Evolutionary conservation across 1,139 yeast genomes (phyloP).

Genomic region (Scheffersomyces parashehatae): DNA sequence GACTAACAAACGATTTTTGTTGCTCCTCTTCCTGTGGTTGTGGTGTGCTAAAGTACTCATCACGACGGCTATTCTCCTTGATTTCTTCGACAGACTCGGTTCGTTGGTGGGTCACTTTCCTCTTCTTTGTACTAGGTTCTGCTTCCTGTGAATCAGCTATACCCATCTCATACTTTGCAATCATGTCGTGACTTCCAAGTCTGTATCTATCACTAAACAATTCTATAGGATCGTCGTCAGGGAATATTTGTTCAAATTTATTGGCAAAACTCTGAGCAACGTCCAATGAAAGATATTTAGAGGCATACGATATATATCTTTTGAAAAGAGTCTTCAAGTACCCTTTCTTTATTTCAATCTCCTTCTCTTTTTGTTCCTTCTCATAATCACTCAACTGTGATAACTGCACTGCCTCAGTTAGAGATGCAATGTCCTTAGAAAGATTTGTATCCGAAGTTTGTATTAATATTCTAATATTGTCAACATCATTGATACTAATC

Average conservation of each 20-base stretch:
- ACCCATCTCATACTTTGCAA: constrained; percentile 47
- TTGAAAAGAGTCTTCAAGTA: constrained; percentile 26
- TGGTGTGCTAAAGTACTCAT: background rate
- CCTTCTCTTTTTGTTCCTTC: constrained; percentile 16
- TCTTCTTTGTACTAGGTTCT: constrained; percentile 14
- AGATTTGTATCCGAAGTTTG: constrained; percentile 53
- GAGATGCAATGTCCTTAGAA: constrained; percentile 34
- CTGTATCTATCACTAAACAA: constrained; percentile 49
- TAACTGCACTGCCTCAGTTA: constrained; percentile 19
- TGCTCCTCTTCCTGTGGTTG: constrained; percentile 9
- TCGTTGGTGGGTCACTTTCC: constrained; percentile 1
- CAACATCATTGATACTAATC: constrained; percentile 70
- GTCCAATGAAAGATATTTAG: constrained; percentile 61
- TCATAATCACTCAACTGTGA: constrained; percentile 17
- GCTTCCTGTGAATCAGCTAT: constrained; percentile 12
- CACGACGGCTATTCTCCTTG: background rate
- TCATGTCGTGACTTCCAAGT: constrained; percentile 42
- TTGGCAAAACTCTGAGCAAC: constrained; percentile 67
- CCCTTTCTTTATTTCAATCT: constrained; percentile 23
- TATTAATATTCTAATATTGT: constrained; percentile 79
- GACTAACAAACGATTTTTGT: constrained; percentile 44
- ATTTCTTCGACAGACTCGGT: background rate
- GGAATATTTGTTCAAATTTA: constrained; percentile 66
- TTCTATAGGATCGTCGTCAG: constrained; percentile 51
- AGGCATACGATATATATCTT: constrained; percentile 32